phyloP scores from a whole-genome alignment of 495 filamentous ascomycete species.

The Penicillium crystallinum region DNA sequence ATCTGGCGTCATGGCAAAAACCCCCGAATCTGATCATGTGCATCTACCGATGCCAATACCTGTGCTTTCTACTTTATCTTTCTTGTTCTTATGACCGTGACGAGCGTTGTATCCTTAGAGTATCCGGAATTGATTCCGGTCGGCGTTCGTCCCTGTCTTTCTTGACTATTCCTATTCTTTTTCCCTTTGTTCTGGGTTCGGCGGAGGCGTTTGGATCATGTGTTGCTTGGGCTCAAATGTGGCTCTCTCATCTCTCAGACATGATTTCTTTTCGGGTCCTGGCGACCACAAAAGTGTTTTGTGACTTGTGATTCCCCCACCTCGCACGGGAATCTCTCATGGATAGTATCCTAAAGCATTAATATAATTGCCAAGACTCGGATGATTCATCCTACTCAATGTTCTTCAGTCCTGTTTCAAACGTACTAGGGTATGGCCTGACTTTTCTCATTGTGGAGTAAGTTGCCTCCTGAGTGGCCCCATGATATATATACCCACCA shows the following conservation, averaged over 20 bases:
- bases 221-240: conserved; percentile 1
- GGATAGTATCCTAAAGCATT: conserved; percentile 21
- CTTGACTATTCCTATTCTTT: not conserved
- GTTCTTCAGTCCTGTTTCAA: not conserved
- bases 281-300: conserved; percentile 28
- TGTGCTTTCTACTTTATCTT: not conserved
- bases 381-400: conserved; percentile 9
- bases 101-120: conserved; percentile 15
- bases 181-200: not conserved
- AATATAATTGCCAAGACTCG: conserved; percentile 29
- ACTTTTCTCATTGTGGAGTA: not conserved
- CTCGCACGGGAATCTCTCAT: not conserved
- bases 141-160: not conserved
- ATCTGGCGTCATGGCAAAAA: conserved; percentile 27
- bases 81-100: conserved; percentile 17
- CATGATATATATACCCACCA: not conserved
- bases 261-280: conserved; percentile 15
- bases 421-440: not conserved
- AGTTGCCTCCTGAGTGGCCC: not conserved
- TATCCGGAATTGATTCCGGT: conserved; percentile 2
- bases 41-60: not conserved
- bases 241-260: conserved; percentile 17
- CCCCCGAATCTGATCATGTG: conserved; percentile 7
- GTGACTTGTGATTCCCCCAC: conserved; percentile 14
- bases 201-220: not conserved